Evolutionary conservation across 352 stramenopile species (phyloP), one percentile per base, ranked within the genome.

Genomic region (Phytopythium delawarense): DNA sequence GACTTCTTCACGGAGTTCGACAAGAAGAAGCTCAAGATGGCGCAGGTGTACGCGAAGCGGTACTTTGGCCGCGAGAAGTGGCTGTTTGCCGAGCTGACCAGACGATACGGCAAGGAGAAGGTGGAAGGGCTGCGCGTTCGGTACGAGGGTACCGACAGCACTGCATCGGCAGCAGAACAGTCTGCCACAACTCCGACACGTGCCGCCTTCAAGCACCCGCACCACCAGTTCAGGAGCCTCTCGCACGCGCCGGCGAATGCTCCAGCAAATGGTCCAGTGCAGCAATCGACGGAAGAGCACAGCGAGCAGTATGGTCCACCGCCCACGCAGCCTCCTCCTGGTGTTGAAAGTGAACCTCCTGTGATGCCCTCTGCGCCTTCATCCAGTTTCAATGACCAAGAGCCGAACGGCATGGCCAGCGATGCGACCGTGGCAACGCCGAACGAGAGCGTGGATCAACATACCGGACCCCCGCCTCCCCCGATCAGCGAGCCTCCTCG

Each of bases 1-100:
- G 72, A 82, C 18, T 93, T 93, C 56, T 93, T 88, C 56, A 78
- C 66, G 2, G 62, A 78, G 49, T 69, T 87, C 8, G 84, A 93
- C 59, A 79, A 76, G 58, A 75, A 66, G 25, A 84, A 81, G 44
- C 21, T 87, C 30, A 77, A 71, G 20, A 91, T 90, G 79, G 84
- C 79, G 4, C 75, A 79, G 54, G 76, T 79, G 39, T 91, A 91
- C 54, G 69, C 71, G 2, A 86, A 80, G 57, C 65, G 84, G n/a
- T 93, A 93, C 63, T 71, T 71, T 28, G 78, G 75, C 9, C 76
- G 78, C 51, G 81, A 91, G 49, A 75, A 85, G n/a, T 79, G 72
- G 48, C 52, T 93, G 25, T 93, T 93, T 32, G 55, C 67, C 20
- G 84, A 90, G 45, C 59, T 93, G 7, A 74, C 79, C 21, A 82